phyloP scores from a whole-genome alignment of 2,329 filamentous ascomycete species.

The Botrytis pseudocinerea region DNA sequence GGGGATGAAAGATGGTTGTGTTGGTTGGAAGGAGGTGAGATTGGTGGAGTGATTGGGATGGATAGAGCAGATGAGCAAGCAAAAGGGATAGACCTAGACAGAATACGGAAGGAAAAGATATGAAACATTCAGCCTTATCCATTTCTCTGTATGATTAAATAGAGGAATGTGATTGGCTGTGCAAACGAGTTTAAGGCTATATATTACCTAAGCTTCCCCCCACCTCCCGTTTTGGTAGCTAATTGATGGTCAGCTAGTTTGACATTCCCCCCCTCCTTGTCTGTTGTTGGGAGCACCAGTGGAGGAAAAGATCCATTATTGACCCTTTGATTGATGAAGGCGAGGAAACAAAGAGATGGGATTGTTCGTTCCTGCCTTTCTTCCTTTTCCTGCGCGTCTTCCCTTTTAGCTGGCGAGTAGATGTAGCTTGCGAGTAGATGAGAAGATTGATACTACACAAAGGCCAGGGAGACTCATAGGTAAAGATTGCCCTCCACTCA shows the following conservation, averaged over 20 bases:
- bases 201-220: neutral
- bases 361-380: too few relatives aligned
- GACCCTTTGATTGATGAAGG: too few relatives aligned
- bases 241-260: neutral
- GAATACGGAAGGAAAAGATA: neutral
- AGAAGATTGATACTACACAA: neutral
- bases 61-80: neutral
- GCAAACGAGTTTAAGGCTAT: neutral
- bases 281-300: neutral
- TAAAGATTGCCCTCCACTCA: too few relatives aligned
- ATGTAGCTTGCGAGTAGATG: neutral
- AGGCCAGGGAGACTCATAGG: too few relatives aligned
- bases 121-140: conserved; percentile 16
- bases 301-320: neutral
- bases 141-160: neutral
- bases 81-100: too few relatives aligned
- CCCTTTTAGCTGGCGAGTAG: too few relatives aligned
- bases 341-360: neutral
- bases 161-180: neutral
- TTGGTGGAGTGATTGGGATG: neutral
- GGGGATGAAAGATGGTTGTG: neutral
- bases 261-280: neutral
- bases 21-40: neutral
- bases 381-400: too few relatives aligned
- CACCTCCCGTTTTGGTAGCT: neutral